These are phyloP conservation scores for Cardiospermum halicacabum DNA, from an alignment of 345 rosid species.

Conservation along the genomic window DNA sequence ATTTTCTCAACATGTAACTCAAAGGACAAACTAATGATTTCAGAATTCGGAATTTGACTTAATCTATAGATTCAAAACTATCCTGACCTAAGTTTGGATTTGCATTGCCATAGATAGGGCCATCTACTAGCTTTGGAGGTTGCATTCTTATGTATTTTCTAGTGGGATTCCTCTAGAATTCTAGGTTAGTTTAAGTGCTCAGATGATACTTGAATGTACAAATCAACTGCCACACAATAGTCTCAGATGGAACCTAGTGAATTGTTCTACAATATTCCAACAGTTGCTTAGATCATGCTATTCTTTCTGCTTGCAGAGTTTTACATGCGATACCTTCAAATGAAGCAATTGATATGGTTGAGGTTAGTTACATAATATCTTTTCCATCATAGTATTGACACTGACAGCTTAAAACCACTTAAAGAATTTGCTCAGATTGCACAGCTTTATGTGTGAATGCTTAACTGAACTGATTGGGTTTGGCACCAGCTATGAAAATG, in stretches of 20 bases:
- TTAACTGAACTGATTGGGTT: background rate
- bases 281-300: background rate
- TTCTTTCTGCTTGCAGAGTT: constrained; percentile 50
- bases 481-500: too few relatives aligned
- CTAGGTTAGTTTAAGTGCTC: background rate
- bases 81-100: background rate
- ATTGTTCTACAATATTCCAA: background rate
- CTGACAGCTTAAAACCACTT: background rate
- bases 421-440: background rate
- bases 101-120: background rate
- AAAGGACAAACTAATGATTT: background rate
- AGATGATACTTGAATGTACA: background rate
- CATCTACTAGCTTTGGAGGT: background rate
- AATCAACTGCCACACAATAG: background rate
- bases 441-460: background rate
- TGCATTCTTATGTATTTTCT: background rate
- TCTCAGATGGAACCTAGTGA: background rate
- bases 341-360: constrained; percentile 82
- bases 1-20: background rate
- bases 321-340: constrained; percentile 80
- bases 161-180: background rate
- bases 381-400: background rate
- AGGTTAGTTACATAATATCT: constrained; percentile 38
- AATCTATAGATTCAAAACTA: background rate
- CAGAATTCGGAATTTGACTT: background rate